A percentile compares a stretch with the other conserved stretches of the same genome.
phyloP scores from a whole-genome alignment of 805 yeast species.

The Saccharomycodes ludwigii region DNA sequence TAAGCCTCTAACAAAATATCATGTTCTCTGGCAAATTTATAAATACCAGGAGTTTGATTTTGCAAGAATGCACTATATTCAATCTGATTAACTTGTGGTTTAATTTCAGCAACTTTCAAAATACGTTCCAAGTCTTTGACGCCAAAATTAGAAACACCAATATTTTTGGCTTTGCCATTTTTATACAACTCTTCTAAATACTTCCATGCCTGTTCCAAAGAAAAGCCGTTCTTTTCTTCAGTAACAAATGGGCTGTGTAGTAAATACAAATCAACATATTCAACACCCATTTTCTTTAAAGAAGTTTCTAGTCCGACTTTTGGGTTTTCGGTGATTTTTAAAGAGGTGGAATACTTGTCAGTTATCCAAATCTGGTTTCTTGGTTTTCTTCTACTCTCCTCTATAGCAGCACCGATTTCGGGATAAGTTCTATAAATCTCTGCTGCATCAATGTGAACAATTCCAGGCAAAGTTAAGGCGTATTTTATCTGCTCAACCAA shows the following conservation, averaged over 20 bases:
- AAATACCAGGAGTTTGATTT: slow-evolving; percentile 51
- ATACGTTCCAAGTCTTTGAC: slow-evolving; percentile 33
- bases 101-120: slow-evolving; percentile 24
- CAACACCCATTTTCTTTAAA: slow-evolving; percentile 28
- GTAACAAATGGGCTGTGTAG: slow-evolving; percentile 33
- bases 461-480: slow-evolving; percentile 31
- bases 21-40: slow-evolving; percentile 36
- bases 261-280: slow-evolving; percentile 41
- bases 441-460: slow-evolving; percentile 47
- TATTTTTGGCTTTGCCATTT: slow-evolving; percentile 42
- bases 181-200: slow-evolving; percentile 35
- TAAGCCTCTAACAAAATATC: slow-evolving; percentile 50
- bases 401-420: slow-evolving; percentile 39
- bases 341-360: slow-evolving; percentile 31
- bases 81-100: slow-evolving; percentile 51
- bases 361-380: slow-evolving; percentile 44
- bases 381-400: slow-evolving; percentile 23
- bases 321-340: slow-evolving; percentile 24
- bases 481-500: slow-evolving; percentile 23
- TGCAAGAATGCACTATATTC: slow-evolving; percentile 56
- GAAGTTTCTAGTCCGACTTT: slow-evolving; percentile 28
- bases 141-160: slow-evolving; percentile 52
- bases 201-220: slow-evolving; percentile 39
- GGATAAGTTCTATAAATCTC: slow-evolving; percentile 42
- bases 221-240: slow-evolving; percentile 26